Conservation (phyloP, 345 rosid species). For the Boechera stricta region DNA sequence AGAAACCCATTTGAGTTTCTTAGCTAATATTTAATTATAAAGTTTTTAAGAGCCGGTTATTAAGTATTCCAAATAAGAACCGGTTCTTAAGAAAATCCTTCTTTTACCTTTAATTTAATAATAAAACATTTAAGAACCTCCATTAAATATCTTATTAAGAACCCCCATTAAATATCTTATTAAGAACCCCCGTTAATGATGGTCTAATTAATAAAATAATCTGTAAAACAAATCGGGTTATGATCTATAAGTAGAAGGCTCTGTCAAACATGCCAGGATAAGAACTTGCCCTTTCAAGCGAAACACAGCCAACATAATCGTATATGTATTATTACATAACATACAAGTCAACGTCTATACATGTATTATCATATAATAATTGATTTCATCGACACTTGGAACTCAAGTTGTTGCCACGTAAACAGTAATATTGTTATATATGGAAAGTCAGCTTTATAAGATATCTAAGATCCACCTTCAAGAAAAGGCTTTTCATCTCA, state of each 20-base stretch:
- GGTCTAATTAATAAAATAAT: not conserved
- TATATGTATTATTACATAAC: not conserved
- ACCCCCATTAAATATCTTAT: no score
- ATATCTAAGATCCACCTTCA: slow-evolving; percentile 3
- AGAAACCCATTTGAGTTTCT: no score
- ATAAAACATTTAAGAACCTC: no score
- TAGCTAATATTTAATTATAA: no score
- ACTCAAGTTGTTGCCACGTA: slow-evolving; percentile 35
- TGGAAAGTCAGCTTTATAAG: not conserved
- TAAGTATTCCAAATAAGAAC: no score
- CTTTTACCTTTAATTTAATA: no score
- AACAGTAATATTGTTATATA: slow-evolving; percentile 25
- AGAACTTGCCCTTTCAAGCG: slow-evolving; percentile 42
- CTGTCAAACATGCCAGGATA: slow-evolving; percentile 10
- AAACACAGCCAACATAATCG: slow-evolving; percentile 29
- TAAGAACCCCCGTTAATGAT: no score
- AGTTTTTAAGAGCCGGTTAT: no score
- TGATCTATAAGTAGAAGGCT: slow-evolving; percentile 22
- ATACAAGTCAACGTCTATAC: slow-evolving; percentile 24
- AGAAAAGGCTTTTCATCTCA: slow-evolving; percentile 12
- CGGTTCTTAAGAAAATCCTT: no score
- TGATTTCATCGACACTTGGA: slow-evolving; percentile 22
- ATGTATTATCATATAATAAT: not conserved
- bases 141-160: no score
- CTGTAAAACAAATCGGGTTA: not conserved